Base-by-base conservation (phyloP, 306 rosid species). In the Glycine tomentella region DNA sequence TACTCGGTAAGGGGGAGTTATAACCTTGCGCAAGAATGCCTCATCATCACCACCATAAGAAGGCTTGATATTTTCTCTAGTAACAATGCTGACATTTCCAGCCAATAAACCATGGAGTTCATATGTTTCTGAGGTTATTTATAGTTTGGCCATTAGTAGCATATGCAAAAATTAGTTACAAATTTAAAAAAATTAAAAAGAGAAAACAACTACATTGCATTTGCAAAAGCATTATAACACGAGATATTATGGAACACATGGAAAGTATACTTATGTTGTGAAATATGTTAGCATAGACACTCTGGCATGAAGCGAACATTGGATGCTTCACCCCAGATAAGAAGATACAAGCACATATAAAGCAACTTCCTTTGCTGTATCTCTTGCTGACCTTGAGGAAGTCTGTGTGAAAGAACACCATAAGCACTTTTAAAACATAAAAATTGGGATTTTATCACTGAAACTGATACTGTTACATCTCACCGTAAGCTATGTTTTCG, bases 31-130 rank as follows among this genome's bases (percentile, higher is more conserved):
- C 79, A 93, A 86, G 84, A 91, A 95, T 62, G 99, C 97, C 88
- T 95, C 98, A 3, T 93, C 98, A 84, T 93, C 99, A 49, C 99
- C 98, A 71, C 99, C 99, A 84, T 95, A 95, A 71, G 99, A 93
- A 82, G 99, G 98, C 89, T 91, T 93, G 81, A 95, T 95, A 81
- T 95, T 95, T 83, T 95, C 99, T 79, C 99, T 98, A 49, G 99
- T 95, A 62, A 95, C 98, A 44, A 93, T 91, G 90, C 99, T 95
- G 74, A 95, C 99, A 88, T 95, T 91, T 84, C 99, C 99, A 85
- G 99, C 99, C 93, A 95, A 82, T 68, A 95, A 80, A 50, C 99
- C 99, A 83, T 95, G 96, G 53, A 95, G 92, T 86, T 95, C 99
- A 82, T 91, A 90, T 57, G 99, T 98, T 96, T 95, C 99, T 95